Evolutionary conservation across 345 rosid species (phyloP).

Genomic region (Euphorbia tirucalli): DNA sequence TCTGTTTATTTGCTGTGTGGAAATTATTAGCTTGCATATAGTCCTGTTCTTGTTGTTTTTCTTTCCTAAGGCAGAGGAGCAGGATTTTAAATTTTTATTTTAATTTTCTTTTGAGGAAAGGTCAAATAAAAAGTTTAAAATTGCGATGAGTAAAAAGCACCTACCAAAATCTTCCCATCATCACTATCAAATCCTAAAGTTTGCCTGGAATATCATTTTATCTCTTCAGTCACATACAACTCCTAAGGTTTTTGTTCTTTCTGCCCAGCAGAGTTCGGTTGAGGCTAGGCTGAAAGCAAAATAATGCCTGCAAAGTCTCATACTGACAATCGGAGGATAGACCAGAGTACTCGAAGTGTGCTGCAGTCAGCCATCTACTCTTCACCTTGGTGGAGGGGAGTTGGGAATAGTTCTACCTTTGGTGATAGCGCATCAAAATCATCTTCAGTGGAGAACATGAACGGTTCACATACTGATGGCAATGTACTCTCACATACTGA

Average conservation of each 20-base stretch:
- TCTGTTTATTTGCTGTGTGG: not conserved
- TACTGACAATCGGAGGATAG: conserved; percentile 28
- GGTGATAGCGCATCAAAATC: conserved; percentile 31
- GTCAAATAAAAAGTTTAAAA: not conserved
- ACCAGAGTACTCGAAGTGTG: conserved; percentile 27
- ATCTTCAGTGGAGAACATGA: conserved; percentile 22
- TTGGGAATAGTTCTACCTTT: conserved; percentile 25
- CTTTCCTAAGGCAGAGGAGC: not conserved
- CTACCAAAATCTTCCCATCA: not conserved
- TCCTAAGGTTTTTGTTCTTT: not conserved
- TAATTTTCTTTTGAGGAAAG: not conserved
- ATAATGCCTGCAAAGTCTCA: conserved; percentile 47
- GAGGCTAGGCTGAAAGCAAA: conserved; percentile 24
- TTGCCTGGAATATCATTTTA: not conserved
- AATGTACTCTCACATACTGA: conserved; percentile 23
- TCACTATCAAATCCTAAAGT: not conserved
- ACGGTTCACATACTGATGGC: conserved; percentile 29
- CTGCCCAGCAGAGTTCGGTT: not conserved
- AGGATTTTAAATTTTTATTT: not conserved
- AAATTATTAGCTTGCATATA: not conserved
- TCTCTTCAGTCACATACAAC: not conserved
- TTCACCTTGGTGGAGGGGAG: conserved; percentile 58
- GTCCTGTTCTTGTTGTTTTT: not conserved
- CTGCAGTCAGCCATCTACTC: conserved; percentile 31
- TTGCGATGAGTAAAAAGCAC: not conserved